Evolutionary conservation across 805 yeast species (phyloP).

Genomic region (Suhomyces sp.): DNA sequence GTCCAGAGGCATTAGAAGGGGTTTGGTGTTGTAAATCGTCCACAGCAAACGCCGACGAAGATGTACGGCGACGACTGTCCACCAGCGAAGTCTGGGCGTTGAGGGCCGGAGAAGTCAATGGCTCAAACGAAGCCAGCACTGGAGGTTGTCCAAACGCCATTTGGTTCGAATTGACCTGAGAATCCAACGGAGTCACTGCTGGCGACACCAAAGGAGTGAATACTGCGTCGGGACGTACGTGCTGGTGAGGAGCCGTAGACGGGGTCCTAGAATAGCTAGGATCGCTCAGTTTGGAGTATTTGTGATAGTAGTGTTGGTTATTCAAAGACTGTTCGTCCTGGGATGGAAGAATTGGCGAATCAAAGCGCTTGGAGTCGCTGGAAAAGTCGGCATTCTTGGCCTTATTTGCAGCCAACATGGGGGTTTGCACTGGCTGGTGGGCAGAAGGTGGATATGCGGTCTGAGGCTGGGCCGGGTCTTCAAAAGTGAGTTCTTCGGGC

Average conservation of each 20-base stretch:
- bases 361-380: conserved; percentile 12
- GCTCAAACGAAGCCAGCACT: conserved; percentile 35
- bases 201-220: conserved; percentile 81
- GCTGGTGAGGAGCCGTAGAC: conserved; percentile 19
- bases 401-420: conserved; percentile 21
- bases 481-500: conserved; percentile 30
- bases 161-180: conserved; percentile 21
- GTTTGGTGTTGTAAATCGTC: conserved; percentile 5
- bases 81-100: conserved; percentile 37
- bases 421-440: conserved; percentile 20
- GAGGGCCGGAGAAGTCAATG: conserved; percentile 69
- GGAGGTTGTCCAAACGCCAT: conserved; percentile 17
- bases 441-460: conserved; percentile 27
- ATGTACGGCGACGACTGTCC: conserved; percentile 32
- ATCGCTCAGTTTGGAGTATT: conserved; percentile 14
- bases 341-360: conserved; percentile 39
- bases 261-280: neutral
- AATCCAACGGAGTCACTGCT: conserved; percentile 62
- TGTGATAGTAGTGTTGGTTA: conserved; percentile 40
- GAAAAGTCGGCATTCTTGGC: conserved; percentile 2
- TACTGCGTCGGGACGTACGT: conserved; percentile 54
- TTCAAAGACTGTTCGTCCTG: conserved; percentile 41
- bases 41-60: conserved; percentile 22
- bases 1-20: neutral
- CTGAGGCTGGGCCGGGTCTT: conserved; percentile 12